Conservation (phyloP, 345 rosid genomes). For the Kandelia obovata region DNA sequence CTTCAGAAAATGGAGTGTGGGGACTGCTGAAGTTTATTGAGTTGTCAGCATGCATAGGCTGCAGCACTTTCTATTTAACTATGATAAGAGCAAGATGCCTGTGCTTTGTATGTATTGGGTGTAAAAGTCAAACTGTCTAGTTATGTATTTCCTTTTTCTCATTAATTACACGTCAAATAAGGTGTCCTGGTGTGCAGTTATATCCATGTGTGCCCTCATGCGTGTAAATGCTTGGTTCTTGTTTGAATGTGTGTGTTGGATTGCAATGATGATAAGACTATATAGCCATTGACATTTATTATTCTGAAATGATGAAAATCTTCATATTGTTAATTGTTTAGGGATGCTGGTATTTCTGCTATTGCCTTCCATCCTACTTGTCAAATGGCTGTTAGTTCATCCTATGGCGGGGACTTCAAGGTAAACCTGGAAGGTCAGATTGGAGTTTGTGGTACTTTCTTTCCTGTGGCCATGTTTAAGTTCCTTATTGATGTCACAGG, state of each 20-base stretch:
- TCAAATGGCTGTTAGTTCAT: conserved; percentile 74
- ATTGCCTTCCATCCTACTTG: conserved; percentile 70
- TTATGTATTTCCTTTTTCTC: not conserved
- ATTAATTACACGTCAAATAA: not conserved
- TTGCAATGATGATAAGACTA: not conserved
- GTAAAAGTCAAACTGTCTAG: not conserved
- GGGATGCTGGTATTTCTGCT: conserved; percentile 82
- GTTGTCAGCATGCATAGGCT: not conserved
- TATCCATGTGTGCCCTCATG: not conserved
- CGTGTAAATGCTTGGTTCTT: not conserved
- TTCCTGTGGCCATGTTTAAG: not conserved
- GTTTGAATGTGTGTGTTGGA: not conserved
- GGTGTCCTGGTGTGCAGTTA: not conserved
- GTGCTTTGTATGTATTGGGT: not conserved
- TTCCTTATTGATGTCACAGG: conserved; percentile 34
- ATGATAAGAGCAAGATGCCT: not conserved
- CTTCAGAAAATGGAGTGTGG: not conserved
- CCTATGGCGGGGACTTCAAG: conserved; percentile 92
- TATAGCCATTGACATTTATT: not conserved
- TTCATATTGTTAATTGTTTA: conserved; percentile 21
- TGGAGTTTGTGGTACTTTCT: conserved; percentile 1
- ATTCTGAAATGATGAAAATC: not conserved
- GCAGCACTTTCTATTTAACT: not conserved
- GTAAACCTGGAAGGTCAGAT: conserved; percentile 33
- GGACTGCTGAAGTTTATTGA: not conserved